A percentile compares a stretch with the other conserved stretches of the same genome.
Evolutionary conservation across 805 yeast species (phyloP).

Genomic region (Monosporozyma solicola): DNA sequence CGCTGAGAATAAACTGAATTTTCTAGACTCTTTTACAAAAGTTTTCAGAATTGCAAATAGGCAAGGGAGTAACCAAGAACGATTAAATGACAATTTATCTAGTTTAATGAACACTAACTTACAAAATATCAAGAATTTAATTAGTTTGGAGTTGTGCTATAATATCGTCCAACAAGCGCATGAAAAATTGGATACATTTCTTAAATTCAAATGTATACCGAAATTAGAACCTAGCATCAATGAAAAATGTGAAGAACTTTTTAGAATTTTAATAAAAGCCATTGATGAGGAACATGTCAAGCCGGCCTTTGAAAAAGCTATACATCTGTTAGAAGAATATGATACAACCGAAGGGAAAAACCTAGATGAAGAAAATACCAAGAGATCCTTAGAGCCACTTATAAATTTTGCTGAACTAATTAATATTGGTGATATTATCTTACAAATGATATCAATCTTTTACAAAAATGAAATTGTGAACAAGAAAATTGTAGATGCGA

Average conservation of each 20-base stretch:
- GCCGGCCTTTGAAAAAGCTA: slow-evolving; percentile 77
- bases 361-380: neutral
- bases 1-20: slow-evolving; percentile 39
- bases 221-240: slow-evolving; percentile 15
- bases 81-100: slow-evolving; percentile 63
- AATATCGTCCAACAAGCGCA: slow-evolving; percentile 62
- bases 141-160: slow-evolving; percentile 74
- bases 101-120: slow-evolving; percentile 69
- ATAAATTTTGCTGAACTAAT: slow-evolving; percentile 83
- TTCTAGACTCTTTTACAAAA: slow-evolving; percentile 55
- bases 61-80: slow-evolving; percentile 23
- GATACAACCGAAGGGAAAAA: slow-evolving; percentile 40
- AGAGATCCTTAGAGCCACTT: slow-evolving; percentile 58
- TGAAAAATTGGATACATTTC: slow-evolving; percentile 49
- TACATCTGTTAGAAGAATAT: slow-evolving; percentile 58
- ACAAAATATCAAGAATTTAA: slow-evolving; percentile 63
- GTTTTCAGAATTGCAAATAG: slow-evolving; percentile 40
- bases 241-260: slow-evolving; percentile 46
- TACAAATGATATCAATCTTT: slow-evolving; percentile 86
- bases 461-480: slow-evolving; percentile 72
- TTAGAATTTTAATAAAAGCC: slow-evolving; percentile 52
- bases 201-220: slow-evolving; percentile 34
- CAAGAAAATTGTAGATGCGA: slow-evolving; percentile 41
- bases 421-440: slow-evolving; percentile 83
- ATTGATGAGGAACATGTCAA: slow-evolving; percentile 70